Conservation (phyloP, 139 green algal genomes). For the Chlorella sp. region DNA sequence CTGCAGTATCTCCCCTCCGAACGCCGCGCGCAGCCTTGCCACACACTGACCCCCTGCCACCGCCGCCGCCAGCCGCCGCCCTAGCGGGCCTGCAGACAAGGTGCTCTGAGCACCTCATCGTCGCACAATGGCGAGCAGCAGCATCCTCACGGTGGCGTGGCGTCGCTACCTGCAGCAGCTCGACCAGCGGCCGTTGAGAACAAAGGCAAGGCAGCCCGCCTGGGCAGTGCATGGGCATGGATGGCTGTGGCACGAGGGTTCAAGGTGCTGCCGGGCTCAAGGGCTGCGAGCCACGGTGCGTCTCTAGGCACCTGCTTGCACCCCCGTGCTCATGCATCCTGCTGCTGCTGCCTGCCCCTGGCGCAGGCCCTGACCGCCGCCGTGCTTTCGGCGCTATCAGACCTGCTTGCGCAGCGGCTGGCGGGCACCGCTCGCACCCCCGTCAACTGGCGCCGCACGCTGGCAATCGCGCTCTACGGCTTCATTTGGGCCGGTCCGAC, state of each 20-base stretch:
- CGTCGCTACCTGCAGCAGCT: conserved; percentile 33
- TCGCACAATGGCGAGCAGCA: not conserved
- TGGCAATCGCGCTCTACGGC: conserved; percentile 35
- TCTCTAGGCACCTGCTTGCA: too few species aligned
- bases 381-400: conserved; percentile 2
- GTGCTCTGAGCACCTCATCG: too few species aligned
- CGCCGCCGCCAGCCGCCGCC: not conserved
- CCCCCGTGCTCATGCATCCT: too few species aligned
- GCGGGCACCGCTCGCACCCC: not conserved
- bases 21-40: too few species aligned
- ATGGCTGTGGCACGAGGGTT: too few species aligned
- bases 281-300: not conserved
- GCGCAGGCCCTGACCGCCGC: conserved; percentile 38
- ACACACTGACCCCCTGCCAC: not conserved
- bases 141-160: conserved; percentile 27
- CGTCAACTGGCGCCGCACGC: conserved; percentile 41
- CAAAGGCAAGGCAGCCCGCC: conserved; percentile 36
- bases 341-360: not conserved
- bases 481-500: conserved; percentile 30
- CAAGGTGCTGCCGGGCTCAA: not conserved
- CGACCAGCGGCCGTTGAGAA: conserved; percentile 11
- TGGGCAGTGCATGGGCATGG: too few species aligned
- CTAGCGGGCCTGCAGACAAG: too few species aligned
- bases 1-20: too few species aligned
- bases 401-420: conserved; percentile 44